phyloP scores from a whole-genome alignment of 2,329 filamentous ascomycete genomes.

The Kalmusia sp. region DNA sequence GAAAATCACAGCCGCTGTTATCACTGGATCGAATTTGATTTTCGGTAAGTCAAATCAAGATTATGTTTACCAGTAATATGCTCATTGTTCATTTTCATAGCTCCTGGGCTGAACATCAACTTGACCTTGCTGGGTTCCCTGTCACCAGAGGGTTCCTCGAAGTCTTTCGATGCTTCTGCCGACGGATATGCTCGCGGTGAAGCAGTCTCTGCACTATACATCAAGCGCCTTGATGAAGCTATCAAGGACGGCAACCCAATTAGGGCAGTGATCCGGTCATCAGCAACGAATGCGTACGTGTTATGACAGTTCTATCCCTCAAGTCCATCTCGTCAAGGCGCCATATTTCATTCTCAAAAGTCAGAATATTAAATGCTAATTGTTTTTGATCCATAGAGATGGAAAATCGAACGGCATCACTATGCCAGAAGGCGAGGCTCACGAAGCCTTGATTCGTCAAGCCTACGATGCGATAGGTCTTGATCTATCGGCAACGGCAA shows the following conservation, averaged over 20 bases:
- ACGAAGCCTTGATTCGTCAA: neutral
- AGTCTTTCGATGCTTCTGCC: neutral
- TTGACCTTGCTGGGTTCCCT: neutral
- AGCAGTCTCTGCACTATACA: neutral
- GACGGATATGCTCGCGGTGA: neutral
- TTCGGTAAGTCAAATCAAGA: neutral
- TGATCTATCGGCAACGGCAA: neutral
- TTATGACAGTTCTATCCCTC: neutral
- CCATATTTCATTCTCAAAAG: no score
- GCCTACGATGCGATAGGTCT: neutral
- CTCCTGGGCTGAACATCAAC: neutral
- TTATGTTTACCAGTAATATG: neutral
- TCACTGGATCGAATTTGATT: neutral
- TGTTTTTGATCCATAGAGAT: no score
- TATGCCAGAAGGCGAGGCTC: neutral
- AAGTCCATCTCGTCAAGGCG: no score
- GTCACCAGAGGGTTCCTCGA: neutral
- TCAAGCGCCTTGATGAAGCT: neutral
- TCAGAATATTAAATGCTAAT: no score
- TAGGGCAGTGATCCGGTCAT: neutral
- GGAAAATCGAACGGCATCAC: neutral
- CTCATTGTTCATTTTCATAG: no score
- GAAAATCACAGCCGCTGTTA: neutral
- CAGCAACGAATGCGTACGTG: neutral
- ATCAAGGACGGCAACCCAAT: neutral